A percentile compares a stretch with the other conserved stretches of the same genome.
These are phyloP conservation scores for Rubroshorea leprosula DNA, from an alignment of 345 rosid species.

Conservation along the genomic window DNA sequence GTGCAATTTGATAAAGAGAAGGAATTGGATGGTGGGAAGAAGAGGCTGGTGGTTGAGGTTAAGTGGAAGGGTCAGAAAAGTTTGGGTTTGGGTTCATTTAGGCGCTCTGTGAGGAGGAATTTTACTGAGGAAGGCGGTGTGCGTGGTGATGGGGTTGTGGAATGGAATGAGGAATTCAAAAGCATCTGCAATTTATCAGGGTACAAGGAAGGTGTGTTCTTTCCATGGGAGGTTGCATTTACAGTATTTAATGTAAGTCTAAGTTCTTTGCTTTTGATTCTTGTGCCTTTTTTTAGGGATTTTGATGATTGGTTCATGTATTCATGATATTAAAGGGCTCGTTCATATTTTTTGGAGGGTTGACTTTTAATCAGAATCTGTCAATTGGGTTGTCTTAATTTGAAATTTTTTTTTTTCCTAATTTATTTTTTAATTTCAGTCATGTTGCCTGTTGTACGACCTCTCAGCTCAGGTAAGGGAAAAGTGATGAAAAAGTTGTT, in stretches of 20 bases:
- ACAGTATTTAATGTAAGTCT: constrained; percentile 44
- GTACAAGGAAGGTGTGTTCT: constrained; percentile 34
- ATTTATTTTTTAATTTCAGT: no score
- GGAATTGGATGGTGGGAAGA: constrained; percentile 15
- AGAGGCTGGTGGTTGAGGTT: constrained; percentile 44
- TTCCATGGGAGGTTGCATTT: constrained; percentile 48
- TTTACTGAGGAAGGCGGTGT: constrained; percentile 40
- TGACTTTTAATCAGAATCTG: neutral
- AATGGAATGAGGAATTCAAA: constrained; percentile 57
- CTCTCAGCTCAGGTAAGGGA: no score
- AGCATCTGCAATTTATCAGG: constrained; percentile 40
- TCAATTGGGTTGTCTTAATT: neutral
- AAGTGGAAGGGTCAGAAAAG: constrained; percentile 51
- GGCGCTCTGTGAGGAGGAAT: constrained; percentile 29
- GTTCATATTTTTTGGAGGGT: neutral
- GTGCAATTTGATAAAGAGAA: constrained; percentile 14
- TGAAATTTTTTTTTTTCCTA: neutral
- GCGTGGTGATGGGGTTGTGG: constrained; percentile 40
- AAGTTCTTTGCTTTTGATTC: neutral
- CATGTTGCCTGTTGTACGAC: no score
- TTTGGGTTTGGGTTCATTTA: constrained; percentile 24
- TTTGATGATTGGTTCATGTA: neutral
- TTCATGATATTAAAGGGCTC: neutral
- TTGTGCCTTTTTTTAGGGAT: constrained; percentile 1
- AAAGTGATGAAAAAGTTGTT: no score